phyloP scores from a whole-genome alignment of 2,329 filamentous ascomycete species.

The Scortechinia acanthostroma region DNA sequence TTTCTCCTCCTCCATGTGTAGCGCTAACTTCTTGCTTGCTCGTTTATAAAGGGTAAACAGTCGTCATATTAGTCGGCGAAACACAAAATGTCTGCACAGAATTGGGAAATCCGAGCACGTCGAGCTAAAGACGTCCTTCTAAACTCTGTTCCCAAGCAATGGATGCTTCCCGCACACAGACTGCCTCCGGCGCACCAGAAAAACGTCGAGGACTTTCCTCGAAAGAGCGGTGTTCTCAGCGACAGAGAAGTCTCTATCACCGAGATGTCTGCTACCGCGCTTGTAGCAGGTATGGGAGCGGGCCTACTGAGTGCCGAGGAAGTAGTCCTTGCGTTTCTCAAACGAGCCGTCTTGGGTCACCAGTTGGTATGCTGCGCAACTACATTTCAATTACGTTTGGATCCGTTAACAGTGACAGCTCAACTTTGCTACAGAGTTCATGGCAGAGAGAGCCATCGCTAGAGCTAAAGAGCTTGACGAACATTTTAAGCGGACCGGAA shows the following conservation, averaged over 20 bases:
- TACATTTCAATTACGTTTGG: no score
- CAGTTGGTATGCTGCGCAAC: conserved; percentile 24
- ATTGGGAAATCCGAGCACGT: conserved; percentile 20
- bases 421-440: conserved; percentile 15
- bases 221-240: conserved; percentile 20
- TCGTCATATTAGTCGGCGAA: no score
- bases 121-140: conserved; percentile 20
- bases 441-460: conserved; percentile 27
- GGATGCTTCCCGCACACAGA: conserved; percentile 19
- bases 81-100: conserved; percentile 9
- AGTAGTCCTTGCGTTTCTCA: conserved; percentile 35
- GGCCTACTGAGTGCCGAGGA: conserved; percentile 16
- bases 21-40: no score
- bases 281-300: conserved; percentile 20
- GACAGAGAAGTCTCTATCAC: conserved; percentile 26
- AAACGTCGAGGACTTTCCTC: conserved; percentile 12
- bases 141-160: conserved; percentile 21
- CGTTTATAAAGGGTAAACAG: no score
- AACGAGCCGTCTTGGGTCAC: conserved; percentile 36
- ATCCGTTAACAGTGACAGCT: conserved; percentile 12
- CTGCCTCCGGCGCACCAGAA: conserved; percentile 12
- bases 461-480: conserved; percentile 30
- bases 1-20: no score
- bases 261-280: conserved; percentile 17
- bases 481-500: conserved; percentile 19